A percentile compares a stretch with the other conserved stretches of the same genome.
These are phyloP conservation scores for Polytrichum formosum DNA, from an alignment of 225 moss, liverwort and hornwort genomes.

Conservation along the genomic window DNA sequence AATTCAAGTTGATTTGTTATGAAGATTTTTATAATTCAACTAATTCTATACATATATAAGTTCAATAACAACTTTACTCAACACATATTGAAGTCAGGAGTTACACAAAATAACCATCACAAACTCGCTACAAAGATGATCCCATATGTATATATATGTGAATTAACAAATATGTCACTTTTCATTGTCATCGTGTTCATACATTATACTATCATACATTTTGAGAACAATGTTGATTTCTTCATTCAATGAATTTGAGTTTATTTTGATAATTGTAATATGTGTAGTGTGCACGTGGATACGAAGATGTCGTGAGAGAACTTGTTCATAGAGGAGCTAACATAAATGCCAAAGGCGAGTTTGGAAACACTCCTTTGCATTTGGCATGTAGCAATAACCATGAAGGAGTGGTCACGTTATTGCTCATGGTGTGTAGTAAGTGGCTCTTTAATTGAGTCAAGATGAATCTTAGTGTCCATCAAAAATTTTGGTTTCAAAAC, in stretches of 20 bases:
- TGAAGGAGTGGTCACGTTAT: slow-evolving; percentile 33
- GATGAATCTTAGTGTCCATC: too few species aligned
- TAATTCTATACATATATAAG: too few species aligned
- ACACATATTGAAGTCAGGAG: too few species aligned
- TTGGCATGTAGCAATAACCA: slow-evolving; percentile 72
- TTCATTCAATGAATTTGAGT: too few species aligned
- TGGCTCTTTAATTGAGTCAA: background rate
- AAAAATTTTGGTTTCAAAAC: too few species aligned
- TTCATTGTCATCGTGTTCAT: background rate
- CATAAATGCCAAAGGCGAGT: slow-evolving; percentile 69
- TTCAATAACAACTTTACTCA: background rate
- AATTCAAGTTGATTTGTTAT: background rate
- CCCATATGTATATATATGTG: too few species aligned
- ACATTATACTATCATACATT: too few species aligned
- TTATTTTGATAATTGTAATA: too few species aligned
- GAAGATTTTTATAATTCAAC: background rate
- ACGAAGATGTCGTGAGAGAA: slow-evolving; percentile 38
- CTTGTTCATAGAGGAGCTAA: slow-evolving; percentile 49
- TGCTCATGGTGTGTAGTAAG: slow-evolving; percentile 61
- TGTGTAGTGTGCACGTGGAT: slow-evolving; percentile 55
- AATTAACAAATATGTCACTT: background rate
- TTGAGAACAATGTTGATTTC: too few species aligned
- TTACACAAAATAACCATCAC: too few species aligned
- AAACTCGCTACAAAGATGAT: rapidly evolving
- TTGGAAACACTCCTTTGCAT: slow-evolving; percentile 76